These are phyloP conservation scores for Fusarium cyanostomum DNA, from an alignment of 2,329 filamentous ascomycete genomes.

Conservation along the genomic window DNA sequence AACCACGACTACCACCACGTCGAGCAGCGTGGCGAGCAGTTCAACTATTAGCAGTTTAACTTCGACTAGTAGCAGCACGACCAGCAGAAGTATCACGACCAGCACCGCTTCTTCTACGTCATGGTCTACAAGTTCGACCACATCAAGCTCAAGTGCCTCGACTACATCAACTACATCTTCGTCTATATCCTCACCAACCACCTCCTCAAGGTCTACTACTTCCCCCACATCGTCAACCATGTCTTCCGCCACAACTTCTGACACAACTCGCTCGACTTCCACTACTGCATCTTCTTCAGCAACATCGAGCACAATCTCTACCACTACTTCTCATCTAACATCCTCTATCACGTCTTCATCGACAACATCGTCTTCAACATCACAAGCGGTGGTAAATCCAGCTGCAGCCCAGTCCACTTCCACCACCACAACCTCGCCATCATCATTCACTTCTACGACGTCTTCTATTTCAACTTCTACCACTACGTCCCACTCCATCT, in stretches of 20 bases:
- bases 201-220: neutral
- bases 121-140: neutral
- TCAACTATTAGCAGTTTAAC: neutral
- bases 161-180: neutral
- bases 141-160: neutral
- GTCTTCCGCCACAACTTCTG: neutral
- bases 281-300: neutral
- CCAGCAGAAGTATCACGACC: neutral
- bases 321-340: constrained; percentile 36
- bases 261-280: neutral
- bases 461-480: neutral
- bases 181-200: neutral
- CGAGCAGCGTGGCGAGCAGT: fast-evolving
- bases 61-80: fast-evolving
- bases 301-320: constrained; percentile 26
- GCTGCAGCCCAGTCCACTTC: neutral
- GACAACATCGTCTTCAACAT: constrained; percentile 37
- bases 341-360: constrained; percentile 28
- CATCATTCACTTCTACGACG: neutral
- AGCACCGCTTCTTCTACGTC: neutral
- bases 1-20: neutral
- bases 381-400: neutral
- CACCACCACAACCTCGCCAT: neutral
- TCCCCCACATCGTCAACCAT: neutral
- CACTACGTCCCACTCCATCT: neutral